Evolutionary conservation across 2,329 filamentous ascomycete species (phyloP).

Genomic region (Fusarium redolens): DNA sequence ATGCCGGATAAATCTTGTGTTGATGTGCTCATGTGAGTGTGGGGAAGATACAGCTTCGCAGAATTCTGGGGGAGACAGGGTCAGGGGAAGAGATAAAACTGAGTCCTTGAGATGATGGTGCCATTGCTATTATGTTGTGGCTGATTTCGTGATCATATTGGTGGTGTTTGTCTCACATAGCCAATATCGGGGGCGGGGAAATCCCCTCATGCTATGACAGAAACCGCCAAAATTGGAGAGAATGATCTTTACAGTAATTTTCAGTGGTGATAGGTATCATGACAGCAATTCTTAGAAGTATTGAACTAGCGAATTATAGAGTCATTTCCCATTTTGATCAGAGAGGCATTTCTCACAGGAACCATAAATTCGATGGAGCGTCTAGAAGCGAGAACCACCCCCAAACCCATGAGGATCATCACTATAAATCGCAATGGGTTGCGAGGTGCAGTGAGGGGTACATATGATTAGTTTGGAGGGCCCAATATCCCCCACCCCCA

Average conservation of each 20-base stretch:
- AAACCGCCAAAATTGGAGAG: constrained; percentile 15
- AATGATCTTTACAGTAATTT: neutral
- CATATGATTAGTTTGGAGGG: constrained; percentile 16
- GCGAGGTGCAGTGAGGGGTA: constrained; percentile 12
- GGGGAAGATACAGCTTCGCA: constrained; percentile 19
- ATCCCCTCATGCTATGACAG: neutral
- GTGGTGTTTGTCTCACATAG: neutral
- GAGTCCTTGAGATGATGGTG: neutral
- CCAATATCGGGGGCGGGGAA: constrained; percentile 21
- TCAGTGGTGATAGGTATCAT: constrained; percentile 4
- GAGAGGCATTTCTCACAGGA: neutral
- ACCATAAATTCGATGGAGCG: neutral
- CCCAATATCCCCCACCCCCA: constrained; percentile 30
- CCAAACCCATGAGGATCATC: constrained; percentile 26
- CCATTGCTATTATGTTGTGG: neutral
- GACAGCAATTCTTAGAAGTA: neutral
- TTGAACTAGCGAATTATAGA: neutral
- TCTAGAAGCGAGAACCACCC: constrained; percentile 18
- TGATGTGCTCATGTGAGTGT: constrained; percentile 26
- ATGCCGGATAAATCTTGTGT: constrained; percentile 31
- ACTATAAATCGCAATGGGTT: neutral
- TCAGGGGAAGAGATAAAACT: neutral
- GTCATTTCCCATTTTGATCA: neutral
- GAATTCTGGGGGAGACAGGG: constrained; percentile 9
- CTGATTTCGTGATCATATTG: neutral